phyloP scores from a whole-genome alignment of 805 yeast species.

The Candida nonsorbophila region DNA sequence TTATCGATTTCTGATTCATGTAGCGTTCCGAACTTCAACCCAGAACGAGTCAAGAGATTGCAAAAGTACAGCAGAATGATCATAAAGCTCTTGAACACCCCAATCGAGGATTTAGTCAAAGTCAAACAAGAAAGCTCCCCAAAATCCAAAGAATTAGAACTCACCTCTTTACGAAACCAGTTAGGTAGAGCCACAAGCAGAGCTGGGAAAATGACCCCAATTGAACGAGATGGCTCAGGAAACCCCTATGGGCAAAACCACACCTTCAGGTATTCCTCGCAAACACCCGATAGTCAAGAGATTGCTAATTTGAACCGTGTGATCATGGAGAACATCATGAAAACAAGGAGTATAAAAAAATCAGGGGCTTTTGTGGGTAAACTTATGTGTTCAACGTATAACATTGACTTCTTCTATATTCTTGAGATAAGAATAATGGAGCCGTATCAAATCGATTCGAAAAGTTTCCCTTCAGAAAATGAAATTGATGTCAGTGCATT shows the following conservation, averaged over 20 bases:
- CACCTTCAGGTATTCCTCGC: slow-evolving; percentile 31
- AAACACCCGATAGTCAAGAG: slow-evolving; percentile 7
- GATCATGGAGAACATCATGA: slow-evolving; percentile 30
- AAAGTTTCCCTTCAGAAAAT: slow-evolving; percentile 41
- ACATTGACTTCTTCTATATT: slow-evolving; percentile 43
- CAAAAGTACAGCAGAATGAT: slow-evolving; percentile 36
- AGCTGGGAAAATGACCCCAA: slow-evolving; percentile 35
- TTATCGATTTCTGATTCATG: slow-evolving; percentile 52
- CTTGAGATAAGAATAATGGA: slow-evolving; percentile 49
- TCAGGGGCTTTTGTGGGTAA: slow-evolving; percentile 41
- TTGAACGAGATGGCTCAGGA: slow-evolving; percentile 64
- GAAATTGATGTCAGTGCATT: slow-evolving; percentile 42
- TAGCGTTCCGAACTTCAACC: slow-evolving; percentile 32
- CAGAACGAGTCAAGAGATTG: slow-evolving; percentile 27
- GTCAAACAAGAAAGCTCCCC: slow-evolving; percentile 4
- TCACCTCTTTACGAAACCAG: slow-evolving; percentile 25
- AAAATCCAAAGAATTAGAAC: too few species aligned
- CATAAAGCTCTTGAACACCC: slow-evolving; percentile 34
- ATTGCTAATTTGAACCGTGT: slow-evolving; percentile 15
- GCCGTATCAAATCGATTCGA: slow-evolving; percentile 33
- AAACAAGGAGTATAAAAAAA: slow-evolving; percentile 33
- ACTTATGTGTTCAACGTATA: slow-evolving; percentile 24
- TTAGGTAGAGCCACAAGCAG: slow-evolving; percentile 57
- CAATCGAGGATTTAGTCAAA: slow-evolving; percentile 10
- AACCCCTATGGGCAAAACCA: slow-evolving; percentile 50